Evolutionary conservation across 2,329 filamentous ascomycete genomes (phyloP), one percentile per base, ranked within the genome.

Genomic region (Colletotrichum tofieldiae): DNA sequence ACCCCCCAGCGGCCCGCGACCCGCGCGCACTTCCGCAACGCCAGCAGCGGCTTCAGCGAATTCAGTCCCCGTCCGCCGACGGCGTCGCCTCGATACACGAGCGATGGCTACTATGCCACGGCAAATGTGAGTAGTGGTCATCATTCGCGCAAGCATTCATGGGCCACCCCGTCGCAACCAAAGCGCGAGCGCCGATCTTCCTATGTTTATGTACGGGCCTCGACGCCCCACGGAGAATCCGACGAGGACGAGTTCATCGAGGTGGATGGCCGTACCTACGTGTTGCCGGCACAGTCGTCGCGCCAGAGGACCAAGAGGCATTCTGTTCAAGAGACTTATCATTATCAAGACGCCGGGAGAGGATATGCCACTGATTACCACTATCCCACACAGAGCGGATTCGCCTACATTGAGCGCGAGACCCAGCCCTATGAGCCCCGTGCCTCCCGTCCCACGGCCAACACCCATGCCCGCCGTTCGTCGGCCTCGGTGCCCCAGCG

Each of bases 171-270:
- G 79, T 82, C 82, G 75, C 75, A 77, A 77, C 79, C 82, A 78
- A 84, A 82, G 83, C 86, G 84, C 82, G 86, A 89, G 81, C 87
- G 88, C 78, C 87, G 87, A 79, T 84, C 82, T 82, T 90, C 88
- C 75, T 88, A 86, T 82, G 70, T 72, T 39, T 87, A 88, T 84
- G 86, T 87, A 84, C 88, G 87, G 85, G 81, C 87, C 85, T 86
- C 88, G 79, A 86, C 86, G 77, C 84, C 84, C 74, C 85, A 87
- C 86, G 88, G 88, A 85, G 89, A 90, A 82, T 90, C 89, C 83
- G 89, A 91, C 86, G 88, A 90, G 86, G 89, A 90, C 84, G 88
- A 90, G 83, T 81, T 86, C 74, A 82, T 89, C 82, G 86, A 89
- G 82, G 82, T 87, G 78, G 79, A 87, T 80, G 87, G 86, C 76